A percentile compares a stretch with the other conserved stretches of the same genome.
Evolutionary conservation across 2,329 filamentous ascomycete species (phyloP).

Genomic region (Calonectria pteridis): DNA sequence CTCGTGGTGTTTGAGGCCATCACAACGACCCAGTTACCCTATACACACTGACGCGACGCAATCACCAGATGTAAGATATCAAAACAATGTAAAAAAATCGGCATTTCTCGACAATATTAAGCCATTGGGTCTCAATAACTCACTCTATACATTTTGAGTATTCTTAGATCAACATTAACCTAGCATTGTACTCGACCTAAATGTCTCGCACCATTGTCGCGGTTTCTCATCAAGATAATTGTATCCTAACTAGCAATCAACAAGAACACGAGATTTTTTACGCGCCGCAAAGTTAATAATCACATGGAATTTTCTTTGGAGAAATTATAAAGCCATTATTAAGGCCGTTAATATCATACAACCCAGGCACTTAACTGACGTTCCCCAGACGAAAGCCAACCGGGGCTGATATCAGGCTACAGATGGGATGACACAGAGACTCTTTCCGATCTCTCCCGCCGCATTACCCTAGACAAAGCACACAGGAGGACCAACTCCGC

Average conservation of each 20-base stretch:
- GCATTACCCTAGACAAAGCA: slow-evolving; percentile 5
- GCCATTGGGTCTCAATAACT: neutral
- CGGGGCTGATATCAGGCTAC: slow-evolving; percentile 27
- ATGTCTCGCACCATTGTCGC: no score
- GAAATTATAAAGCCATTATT: neutral
- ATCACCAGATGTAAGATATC: neutral
- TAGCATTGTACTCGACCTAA: neutral
- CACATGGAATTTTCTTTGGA: neutral
- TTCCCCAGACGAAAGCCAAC: slow-evolving; percentile 23
- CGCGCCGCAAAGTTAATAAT: neutral
- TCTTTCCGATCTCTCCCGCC: slow-evolving; percentile 21
- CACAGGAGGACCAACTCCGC: neutral
- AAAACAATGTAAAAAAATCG: neutral
- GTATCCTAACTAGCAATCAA: neutral
- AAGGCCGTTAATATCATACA: neutral
- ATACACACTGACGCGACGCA: slow-evolving; percentile 10
- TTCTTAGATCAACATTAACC: accelerated
- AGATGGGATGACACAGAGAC: slow-evolving; percentile 26
- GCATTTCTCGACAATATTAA: neutral
- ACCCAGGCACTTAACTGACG: slow-evolving; percentile 4
- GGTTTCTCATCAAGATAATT: no score
- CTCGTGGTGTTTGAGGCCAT: neutral
- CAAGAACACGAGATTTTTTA: neutral
- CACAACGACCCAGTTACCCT: slow-evolving; percentile 29
- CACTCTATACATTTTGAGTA: no score